Percentiles rank a stretch among this genome's conserved stretches.
Conservation (phyloP, 164 flowering plant genomes). For the Chimonanthus salicifolius region DNA sequence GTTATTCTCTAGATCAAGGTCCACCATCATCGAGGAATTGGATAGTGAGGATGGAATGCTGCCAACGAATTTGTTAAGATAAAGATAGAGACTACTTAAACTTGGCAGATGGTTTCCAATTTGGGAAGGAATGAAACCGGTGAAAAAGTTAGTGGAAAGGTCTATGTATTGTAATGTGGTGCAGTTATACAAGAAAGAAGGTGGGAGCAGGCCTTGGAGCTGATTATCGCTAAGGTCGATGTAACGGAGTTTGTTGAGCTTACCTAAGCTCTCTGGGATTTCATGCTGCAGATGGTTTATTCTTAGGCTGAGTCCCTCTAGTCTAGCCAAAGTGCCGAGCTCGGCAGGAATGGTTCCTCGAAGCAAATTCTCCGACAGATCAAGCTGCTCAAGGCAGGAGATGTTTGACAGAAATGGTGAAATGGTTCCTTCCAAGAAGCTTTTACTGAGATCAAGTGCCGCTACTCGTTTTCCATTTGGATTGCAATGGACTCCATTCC, state of each 20-base stretch:
- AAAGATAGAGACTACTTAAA: slow-evolving; percentile 31
- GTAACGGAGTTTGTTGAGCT: slow-evolving; percentile 13
- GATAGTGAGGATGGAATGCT: slow-evolving; percentile 34
- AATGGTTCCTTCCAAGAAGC: slow-evolving; percentile 19
- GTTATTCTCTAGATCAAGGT: slow-evolving; percentile 43
- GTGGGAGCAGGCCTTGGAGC: slow-evolving; percentile 21
- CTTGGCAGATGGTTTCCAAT: slow-evolving; percentile 34
- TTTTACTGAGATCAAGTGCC: slow-evolving; percentile 16
- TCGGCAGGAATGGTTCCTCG: slow-evolving; percentile 23
- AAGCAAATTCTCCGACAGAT: slow-evolving; percentile 23
- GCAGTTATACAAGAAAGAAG: slow-evolving; percentile 34
- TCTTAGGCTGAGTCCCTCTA: slow-evolving; percentile 16
- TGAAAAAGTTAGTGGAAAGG: slow-evolving; percentile 35
- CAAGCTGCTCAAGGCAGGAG: slow-evolving; percentile 22
- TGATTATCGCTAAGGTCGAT: slow-evolving; percentile 24
- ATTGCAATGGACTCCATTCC: slow-evolving; percentile 23
- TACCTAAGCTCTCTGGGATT: slow-evolving; percentile 24
- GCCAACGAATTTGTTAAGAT: slow-evolving; percentile 39
- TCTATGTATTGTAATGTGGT: slow-evolving; percentile 31
- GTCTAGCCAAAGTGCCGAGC: slow-evolving; percentile 18
- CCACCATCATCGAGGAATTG: slow-evolving; percentile 26
- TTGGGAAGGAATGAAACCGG: slow-evolving; percentile 38
- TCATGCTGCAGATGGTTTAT: slow-evolving; percentile 18
- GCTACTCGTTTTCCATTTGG: slow-evolving; percentile 12
- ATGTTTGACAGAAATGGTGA: slow-evolving; percentile 28